Evolutionary conservation across 352 stramenopile species (phyloP).

Genomic region (Globisporangium middletonii): DNA sequence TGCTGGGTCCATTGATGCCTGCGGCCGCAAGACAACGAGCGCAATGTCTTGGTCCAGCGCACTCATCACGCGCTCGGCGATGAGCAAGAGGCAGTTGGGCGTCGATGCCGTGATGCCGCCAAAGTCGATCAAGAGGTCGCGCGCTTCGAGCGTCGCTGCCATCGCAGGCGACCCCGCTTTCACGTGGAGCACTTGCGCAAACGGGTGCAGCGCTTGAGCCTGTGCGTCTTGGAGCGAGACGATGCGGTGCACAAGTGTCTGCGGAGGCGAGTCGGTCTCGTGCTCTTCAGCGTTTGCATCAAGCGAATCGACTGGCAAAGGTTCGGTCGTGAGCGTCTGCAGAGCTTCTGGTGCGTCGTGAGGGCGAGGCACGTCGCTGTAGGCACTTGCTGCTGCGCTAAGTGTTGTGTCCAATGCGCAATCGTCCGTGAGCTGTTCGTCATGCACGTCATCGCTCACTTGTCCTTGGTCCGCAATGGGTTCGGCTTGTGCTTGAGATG

Average conservation of each 20-base stretch:
- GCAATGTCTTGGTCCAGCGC: slow-evolving; percentile 29
- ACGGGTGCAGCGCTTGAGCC: slow-evolving; percentile 17
- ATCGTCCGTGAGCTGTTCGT: no score
- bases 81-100: slow-evolving; percentile 43
- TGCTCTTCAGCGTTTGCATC: no score
- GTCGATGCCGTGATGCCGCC: slow-evolving; percentile 36
- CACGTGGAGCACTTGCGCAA: slow-evolving; percentile 46
- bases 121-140: slow-evolving; percentile 47
- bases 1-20: no score
- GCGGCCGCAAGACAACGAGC: slow-evolving; percentile 30
- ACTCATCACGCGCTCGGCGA: slow-evolving; percentile 43
- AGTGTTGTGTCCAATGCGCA: no score
- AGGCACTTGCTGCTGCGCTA: no score
- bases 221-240: background rate
- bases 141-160: slow-evolving; percentile 29
- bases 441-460: no score
- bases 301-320: no score
- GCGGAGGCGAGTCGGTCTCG: background rate
- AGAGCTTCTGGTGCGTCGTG: no score
- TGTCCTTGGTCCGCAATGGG: no score
- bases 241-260: background rate
- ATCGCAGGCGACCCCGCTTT: slow-evolving; percentile 34
- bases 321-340: no score
- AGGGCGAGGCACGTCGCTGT: no score
- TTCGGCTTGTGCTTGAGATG: no score